Evolutionary conservation across 257 asterid genomes (phyloP).

Genomic region (Gentiana straminea): DNA sequence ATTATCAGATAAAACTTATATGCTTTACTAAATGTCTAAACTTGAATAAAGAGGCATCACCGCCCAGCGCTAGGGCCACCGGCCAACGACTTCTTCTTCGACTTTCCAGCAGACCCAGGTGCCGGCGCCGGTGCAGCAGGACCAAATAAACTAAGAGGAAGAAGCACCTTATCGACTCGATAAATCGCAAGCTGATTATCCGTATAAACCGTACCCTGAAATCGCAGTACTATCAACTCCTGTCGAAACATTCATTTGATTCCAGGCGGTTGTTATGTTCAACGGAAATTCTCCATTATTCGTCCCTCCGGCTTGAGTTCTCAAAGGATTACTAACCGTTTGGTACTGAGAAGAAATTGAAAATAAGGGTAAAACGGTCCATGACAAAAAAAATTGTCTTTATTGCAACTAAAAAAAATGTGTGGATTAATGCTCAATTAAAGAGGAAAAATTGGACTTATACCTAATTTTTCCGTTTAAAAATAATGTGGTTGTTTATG

Average conservation of each 20-base stretch:
- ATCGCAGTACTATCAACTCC: constrained; percentile 68
- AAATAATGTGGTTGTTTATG: too few relatives aligned
- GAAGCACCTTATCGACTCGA: constrained; percentile 73
- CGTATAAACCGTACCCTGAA: constrained; percentile 47
- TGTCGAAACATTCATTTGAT: constrained; percentile 68
- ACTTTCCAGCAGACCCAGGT: constrained; percentile 25
- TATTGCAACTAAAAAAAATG: too few relatives aligned
- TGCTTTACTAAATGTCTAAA: neutral
- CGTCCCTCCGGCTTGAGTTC: constrained; percentile 80
- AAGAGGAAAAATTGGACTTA: too few relatives aligned
- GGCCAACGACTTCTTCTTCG: constrained; percentile 19
- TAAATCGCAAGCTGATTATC: constrained; percentile 73
- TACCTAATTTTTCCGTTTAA: too few relatives aligned
- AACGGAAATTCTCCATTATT: constrained; percentile 42
- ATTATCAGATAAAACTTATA: neutral
- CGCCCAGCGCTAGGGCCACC: constrained; percentile 36
- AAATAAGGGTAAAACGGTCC: too few relatives aligned
- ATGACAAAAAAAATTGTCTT: too few relatives aligned
- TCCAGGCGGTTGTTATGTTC: constrained; percentile 66
- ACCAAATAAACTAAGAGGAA: constrained; percentile 62
- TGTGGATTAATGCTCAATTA: too few relatives aligned
- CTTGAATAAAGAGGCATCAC: constrained; percentile 15
- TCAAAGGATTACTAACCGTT: constrained; percentile 70
- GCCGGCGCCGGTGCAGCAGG: constrained; percentile 51
- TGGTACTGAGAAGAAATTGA: constrained; percentile 81